Conservation (phyloP, 2,329 filamentous ascomycete species). For the Colletotrichum truncatum region DNA sequence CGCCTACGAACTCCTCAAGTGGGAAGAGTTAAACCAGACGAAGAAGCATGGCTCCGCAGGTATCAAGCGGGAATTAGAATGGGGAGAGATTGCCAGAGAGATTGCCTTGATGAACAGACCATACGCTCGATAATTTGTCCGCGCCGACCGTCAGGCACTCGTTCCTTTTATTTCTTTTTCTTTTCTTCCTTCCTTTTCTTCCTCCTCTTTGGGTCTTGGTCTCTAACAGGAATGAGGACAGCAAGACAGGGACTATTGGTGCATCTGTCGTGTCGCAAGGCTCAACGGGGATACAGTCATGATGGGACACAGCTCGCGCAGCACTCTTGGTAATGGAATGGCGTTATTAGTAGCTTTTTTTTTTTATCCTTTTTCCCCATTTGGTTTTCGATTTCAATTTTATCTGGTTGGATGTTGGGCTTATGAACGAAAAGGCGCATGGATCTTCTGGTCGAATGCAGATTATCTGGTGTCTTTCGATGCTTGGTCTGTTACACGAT, state of each 20-base stretch:
- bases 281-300: background rate
- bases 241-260: background rate
- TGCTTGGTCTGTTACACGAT: background rate
- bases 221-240: too few relatives aligned
- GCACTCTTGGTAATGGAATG: background rate
- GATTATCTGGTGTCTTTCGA: background rate
- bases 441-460: background rate
- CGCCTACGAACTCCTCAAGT: conserved; percentile 93
- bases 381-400: background rate
- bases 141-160: background rate
- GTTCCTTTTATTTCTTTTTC: background rate
- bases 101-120: conserved; percentile 97
- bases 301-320: background rate
- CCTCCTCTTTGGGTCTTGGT: background rate
- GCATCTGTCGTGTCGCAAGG: too few relatives aligned
- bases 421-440: background rate
- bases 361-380: too few relatives aligned
- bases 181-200: background rate
- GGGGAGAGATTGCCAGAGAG: conserved; percentile 87
- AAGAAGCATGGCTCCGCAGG: conserved; percentile 48
- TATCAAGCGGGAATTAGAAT: conserved; percentile 84
- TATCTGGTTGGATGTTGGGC: background rate
- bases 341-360: too few relatives aligned
- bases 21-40: conserved; percentile 81
- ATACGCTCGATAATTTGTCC: conserved; percentile 71